Conservation (phyloP, 1,284 basidiomycete species). For the Marasmius oreades region DNA sequence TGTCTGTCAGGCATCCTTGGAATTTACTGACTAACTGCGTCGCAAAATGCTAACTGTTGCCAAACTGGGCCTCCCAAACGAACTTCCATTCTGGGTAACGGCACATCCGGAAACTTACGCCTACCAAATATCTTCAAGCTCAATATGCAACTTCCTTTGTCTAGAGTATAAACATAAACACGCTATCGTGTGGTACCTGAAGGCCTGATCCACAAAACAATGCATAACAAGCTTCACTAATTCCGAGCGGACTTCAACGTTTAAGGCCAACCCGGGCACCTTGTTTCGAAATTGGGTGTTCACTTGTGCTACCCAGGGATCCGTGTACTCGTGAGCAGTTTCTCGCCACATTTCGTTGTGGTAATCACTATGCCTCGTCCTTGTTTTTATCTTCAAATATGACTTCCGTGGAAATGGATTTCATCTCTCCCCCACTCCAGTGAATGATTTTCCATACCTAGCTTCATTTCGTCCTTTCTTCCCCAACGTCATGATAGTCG, state of each 20-base stretch:
- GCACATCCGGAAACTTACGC: not conserved
- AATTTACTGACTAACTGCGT: no score
- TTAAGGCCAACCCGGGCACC: not conserved
- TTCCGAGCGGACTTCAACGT: not conserved
- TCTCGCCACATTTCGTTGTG: not conserved
- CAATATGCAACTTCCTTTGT: conserved; percentile 13
- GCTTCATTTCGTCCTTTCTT: not conserved
- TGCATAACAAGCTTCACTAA: not conserved
- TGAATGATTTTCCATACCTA: conserved; percentile 7
- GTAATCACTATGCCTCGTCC: conserved; percentile 1
- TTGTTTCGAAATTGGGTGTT: conserved; percentile 13
- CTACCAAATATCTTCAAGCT: not conserved
- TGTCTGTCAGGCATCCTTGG: no score
- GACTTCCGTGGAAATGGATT: not conserved
- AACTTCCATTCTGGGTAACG: conserved; percentile 6
- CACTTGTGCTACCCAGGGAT: conserved; percentile 8
- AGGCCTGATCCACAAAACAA: not conserved
- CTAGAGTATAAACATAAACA: not conserved
- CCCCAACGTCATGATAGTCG: conserved; percentile 16
- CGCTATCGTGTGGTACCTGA: not conserved
- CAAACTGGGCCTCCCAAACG: not conserved
- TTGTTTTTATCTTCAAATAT: conserved; percentile 12
- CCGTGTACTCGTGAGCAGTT: not conserved
- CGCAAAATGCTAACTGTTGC: no score
- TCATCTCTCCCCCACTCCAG: not conserved